phyloP scores from a whole-genome alignment of 768 basidiomycete species.

The Chalciporus sphaerocephalus region DNA sequence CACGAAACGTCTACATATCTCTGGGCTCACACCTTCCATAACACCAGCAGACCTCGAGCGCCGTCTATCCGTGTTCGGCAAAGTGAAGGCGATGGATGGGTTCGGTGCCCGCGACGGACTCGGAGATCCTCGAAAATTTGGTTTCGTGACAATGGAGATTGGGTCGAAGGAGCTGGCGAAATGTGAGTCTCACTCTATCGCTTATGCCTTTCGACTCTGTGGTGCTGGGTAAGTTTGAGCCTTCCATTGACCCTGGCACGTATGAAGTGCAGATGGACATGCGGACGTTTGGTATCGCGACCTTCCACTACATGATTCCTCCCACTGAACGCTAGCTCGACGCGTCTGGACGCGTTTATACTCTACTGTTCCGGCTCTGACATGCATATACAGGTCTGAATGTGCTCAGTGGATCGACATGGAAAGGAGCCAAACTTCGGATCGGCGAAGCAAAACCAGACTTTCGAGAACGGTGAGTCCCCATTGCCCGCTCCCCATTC shows the following conservation, averaged over 20 bases:
- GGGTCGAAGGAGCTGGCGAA: constrained; percentile 53
- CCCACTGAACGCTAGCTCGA: too few relatives aligned
- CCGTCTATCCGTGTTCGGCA: constrained; percentile 63
- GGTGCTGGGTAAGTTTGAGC: background rate
- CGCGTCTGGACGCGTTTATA: too few relatives aligned
- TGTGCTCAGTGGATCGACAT: constrained; percentile 72
- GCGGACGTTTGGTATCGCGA: background rate
- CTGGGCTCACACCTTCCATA: constrained; percentile 69
- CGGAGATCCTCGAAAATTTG: constrained; percentile 67
- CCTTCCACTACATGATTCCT: background rate
- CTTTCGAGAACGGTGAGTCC: constrained; percentile 53
- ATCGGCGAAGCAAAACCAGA: constrained; percentile 83
- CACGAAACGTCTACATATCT: constrained; percentile 66
- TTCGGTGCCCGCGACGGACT: constrained; percentile 61
- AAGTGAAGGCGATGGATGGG: constrained; percentile 64
- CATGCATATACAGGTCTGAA: constrained; percentile 52
- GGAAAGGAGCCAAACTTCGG: constrained; percentile 83
- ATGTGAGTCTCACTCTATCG: constrained; percentile 45
- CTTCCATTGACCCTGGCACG: too few relatives aligned
- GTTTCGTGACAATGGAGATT: constrained; percentile 66
- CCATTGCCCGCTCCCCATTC: background rate
- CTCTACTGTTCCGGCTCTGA: background rate
- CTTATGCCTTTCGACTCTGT: background rate
- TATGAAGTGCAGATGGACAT: too few relatives aligned
- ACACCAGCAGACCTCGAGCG: constrained; percentile 50